Evolutionary conservation across 106 monocot species (phyloP), one percentile per base, ranked within the genome.

Genomic region (Narthecium ossifragum): DNA sequence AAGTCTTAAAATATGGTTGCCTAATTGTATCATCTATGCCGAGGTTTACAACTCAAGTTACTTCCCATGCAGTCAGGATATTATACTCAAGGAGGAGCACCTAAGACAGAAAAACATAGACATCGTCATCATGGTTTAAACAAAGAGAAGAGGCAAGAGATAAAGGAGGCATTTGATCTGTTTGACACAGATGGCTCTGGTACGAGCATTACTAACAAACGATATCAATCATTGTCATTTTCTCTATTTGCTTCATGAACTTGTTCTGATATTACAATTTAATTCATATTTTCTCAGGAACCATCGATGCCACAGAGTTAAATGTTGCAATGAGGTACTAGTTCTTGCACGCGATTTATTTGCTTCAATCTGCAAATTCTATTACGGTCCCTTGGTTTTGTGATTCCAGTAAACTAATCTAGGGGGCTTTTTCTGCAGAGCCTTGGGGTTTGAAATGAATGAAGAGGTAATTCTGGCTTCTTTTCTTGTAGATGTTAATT

Each of bases 111-210:
- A 27, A 85, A 85, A 23, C 61, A 72, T 40, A 79, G 55, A 75
- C 51, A 65, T 31, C 76, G 75, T 46, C 69, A 63, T 51, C 80
- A 64, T 70, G 86, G 78, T 34, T 55, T 88, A 60, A 64, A 66
- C 31, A 41, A 77, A 30, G 75, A 90, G 25, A 96, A 86, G 71
- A 81, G 29, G 55, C 76, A 84, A 70, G 96, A 96, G 75, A 96
- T 96, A 50, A 86, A 76, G 52, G 96, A 96, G 79, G 86, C 90
- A 32, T 96, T 96, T 74, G 90, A 96, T 6, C 78, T 96, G 36
- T 96, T 90, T 73, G 96, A 96, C 72, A 83, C 84, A 56, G 96
- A 96, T 79, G 78, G 79, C 36, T 96, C 96, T 67, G 96, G 96
- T 96, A 85, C 58, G 67, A 55, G 53, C 30, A 8, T 15, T 29